A percentile compares a stretch with the other conserved stretches of the same genome.
These are phyloP conservation scores for Scleroderma bovista DNA, from an alignment of 768 basidiomycete species.

Conservation along the genomic window DNA sequence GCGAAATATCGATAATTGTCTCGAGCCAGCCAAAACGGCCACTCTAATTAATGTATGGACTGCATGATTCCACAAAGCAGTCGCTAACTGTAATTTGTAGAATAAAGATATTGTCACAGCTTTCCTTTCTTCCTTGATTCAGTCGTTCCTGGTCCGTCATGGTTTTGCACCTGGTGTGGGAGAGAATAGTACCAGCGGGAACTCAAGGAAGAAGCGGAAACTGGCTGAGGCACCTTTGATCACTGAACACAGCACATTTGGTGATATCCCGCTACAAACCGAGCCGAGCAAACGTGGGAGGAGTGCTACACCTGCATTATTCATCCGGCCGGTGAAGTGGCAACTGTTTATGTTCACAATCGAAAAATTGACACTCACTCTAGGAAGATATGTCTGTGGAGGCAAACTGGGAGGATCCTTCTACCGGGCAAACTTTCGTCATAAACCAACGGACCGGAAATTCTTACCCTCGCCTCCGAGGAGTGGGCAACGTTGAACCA, in stretches of 20 bases:
- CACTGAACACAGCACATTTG: constrained; percentile 3
- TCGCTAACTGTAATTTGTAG: constrained; percentile 31
- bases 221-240: constrained; percentile 17
- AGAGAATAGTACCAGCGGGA: constrained; percentile 10
- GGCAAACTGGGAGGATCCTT: constrained; percentile 56
- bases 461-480: constrained; percentile 37
- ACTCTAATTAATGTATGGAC: constrained; percentile 60
- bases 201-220: constrained; percentile 50
- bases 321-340: constrained; percentile 18
- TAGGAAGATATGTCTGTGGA: constrained; percentile 10
- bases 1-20: constrained; percentile 63
- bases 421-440: constrained; percentile 51
- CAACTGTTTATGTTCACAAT: constrained; percentile 3
- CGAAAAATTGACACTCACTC: constrained; percentile 5
- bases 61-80: constrained; percentile 8
- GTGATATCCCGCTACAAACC: not conserved
- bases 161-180: constrained; percentile 40
- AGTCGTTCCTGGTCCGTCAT: constrained; percentile 59
- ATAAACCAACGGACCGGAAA: constrained; percentile 68
- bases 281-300: constrained; percentile 4
- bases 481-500: constrained; percentile 5
- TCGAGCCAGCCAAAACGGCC: constrained; percentile 71
- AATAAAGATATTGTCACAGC: constrained; percentile 49
- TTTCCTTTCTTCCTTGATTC: constrained; percentile 55
- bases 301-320: constrained; percentile 5